Conservation (phyloP, 2,329 filamentous ascomycete genomes). For the Claviceps sp. region DNA sequence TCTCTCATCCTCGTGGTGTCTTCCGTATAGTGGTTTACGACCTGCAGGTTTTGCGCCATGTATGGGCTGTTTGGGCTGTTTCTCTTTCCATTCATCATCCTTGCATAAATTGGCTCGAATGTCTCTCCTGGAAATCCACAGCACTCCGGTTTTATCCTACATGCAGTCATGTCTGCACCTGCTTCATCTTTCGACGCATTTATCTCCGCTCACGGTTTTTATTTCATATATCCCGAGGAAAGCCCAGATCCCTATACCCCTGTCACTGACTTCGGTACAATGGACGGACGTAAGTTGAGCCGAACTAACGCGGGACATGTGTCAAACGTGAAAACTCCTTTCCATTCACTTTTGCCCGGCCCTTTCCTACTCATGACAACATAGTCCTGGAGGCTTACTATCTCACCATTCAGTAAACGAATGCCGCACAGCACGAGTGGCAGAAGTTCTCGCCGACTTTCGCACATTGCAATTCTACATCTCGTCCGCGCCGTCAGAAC, state of each 20-base stretch:
- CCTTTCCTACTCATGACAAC: too few relatives aligned
- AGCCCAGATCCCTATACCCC: background rate
- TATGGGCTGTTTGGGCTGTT: background rate
- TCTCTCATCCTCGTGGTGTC: background rate
- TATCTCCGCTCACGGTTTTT: background rate
- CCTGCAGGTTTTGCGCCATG: background rate
- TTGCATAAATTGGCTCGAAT: background rate
- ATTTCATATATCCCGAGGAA: background rate
- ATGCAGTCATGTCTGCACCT: conserved; percentile 2
- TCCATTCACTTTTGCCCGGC: background rate
- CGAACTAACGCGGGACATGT: background rate
- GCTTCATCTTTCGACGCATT: background rate
- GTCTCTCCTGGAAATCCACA: background rate
- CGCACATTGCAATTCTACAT: conserved; percentile 49
- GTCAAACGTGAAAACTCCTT: too few relatives aligned
- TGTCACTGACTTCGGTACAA: conserved; percentile 5
- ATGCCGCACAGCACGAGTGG: conserved; percentile 44
- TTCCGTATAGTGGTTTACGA: background rate
- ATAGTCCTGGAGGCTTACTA: background rate
- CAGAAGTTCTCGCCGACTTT: conserved; percentile 49
- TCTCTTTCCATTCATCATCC: background rate
- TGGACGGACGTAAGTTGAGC: conserved; percentile 15
- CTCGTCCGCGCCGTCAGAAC: conserved; percentile 41
- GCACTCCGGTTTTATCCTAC: background rate
- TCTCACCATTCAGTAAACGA: conserved; percentile 38